Evolutionary conservation across 164 flowering plant species (phyloP), one percentile per base, ranked within the genome.

Genomic region (Annona cherimola): DNA sequence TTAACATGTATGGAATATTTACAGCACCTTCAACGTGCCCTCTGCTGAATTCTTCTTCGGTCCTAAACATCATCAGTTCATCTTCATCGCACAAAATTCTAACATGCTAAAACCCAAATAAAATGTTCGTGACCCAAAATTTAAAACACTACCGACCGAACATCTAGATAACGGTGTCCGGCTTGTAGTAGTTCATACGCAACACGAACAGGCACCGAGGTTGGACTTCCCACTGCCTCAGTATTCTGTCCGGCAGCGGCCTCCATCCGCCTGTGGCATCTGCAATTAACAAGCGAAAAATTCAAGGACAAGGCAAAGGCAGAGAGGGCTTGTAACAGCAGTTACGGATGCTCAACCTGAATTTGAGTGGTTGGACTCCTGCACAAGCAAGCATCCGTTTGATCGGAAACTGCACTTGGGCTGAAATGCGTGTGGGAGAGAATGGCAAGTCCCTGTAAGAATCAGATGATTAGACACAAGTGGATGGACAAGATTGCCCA

Each of bases 141-240:
- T 14, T 6, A 46, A 46, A 6, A 46, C 11, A 50, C 57, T 16
- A 50, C 1, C 3, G 70, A 86, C 98, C 98, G 84, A 76, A 94
- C 98, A 66, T 94, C 98, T 76, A 94, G 78, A 71, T 89, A 94
- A 2, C 79, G 83, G 73, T 94, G 95, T 8, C 98, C 98, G 42
- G 98, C 94, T 76, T 78, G 96, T 79, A 86, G 87, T 68, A 94
- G 92, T 76, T 89, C 98, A n/a, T 83, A 83, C 2, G 97, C 97
- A 5, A 89, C 95, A 20, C 92, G 84, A 8, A 94, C 94, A 0
- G 97, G 97, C 46, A 92, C 98, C 18, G 98, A 94, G 11, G 81
- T 82, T 2, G 94, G 94, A 60, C 78, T 81, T 8, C 80, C 84
- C 1, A 71, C 40, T 5, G 86, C 66, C 70, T 81, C 87, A 66